phyloP scores from a whole-genome alignment of 2,329 filamentous ascomycete species.

The Dactylellina cionopaga region DNA sequence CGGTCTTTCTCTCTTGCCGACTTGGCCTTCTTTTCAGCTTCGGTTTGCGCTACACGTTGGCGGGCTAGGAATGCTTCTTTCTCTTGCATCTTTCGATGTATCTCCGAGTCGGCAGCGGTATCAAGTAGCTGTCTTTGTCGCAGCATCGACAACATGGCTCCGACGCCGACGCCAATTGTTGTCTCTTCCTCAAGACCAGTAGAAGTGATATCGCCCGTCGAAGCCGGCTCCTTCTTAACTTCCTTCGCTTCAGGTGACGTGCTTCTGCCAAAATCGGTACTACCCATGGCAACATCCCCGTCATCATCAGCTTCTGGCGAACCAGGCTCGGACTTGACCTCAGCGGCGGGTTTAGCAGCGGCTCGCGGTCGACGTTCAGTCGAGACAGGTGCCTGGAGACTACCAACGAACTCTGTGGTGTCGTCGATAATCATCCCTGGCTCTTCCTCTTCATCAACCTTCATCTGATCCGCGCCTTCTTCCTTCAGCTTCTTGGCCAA shows the following conservation, averaged over 20 bases:
- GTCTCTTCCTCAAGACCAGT: conserved; percentile 87
- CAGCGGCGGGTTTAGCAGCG: conserved; percentile 16
- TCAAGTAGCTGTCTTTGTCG: conserved; percentile 85
- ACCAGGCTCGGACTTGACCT: conserved; percentile 55
- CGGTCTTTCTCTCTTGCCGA: conserved; percentile 89
- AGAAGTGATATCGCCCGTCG: conserved; percentile 67
- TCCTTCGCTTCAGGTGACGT: conserved; percentile 62
- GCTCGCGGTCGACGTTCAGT: conserved; percentile 65
- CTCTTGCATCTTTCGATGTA: conserved; percentile 68
- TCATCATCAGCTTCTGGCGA: conserved; percentile 65
- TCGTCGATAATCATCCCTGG: conserved; percentile 90
- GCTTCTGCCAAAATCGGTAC: conserved; percentile 65
- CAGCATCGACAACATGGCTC: conserved; percentile 81
- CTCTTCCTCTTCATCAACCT: conserved; percentile 65
- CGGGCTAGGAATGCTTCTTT: conserved; percentile 82
- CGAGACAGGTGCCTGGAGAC: conserved; percentile 74
- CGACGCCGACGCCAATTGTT: conserved; percentile 79
- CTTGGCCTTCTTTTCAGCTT: conserved; percentile 81
- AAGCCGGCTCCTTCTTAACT: conserved; percentile 62
- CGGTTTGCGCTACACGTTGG: conserved; percentile 78
- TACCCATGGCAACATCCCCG: conserved; percentile 66
- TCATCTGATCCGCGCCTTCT: conserved; percentile 71
- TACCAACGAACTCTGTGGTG: conserved; percentile 92
- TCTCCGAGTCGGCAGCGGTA: conserved; percentile 69
- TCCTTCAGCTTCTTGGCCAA: conserved; percentile 80